Percentiles rank a stretch among this genome's conserved stretches.
Conservation (phyloP, 2,329 filamentous ascomycete species). For the Stagonosporopsis chrysanthemi region DNA sequence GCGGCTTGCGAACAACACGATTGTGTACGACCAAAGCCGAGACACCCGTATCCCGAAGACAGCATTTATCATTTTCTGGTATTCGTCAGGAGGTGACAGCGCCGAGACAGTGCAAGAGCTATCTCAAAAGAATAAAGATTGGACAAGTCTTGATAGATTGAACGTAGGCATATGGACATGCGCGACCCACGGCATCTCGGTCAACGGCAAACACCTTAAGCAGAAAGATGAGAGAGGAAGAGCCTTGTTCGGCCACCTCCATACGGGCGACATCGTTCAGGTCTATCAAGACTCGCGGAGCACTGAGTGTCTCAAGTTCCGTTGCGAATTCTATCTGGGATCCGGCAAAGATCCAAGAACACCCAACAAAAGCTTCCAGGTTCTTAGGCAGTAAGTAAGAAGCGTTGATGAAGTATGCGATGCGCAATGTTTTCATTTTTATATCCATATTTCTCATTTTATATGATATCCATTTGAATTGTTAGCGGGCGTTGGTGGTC, state of each 20-base stretch:
- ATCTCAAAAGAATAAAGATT: conserved; percentile 59
- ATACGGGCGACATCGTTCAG: conserved; percentile 78
- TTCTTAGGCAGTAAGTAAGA: conserved; percentile 6
- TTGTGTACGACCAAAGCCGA: conserved; percentile 66
- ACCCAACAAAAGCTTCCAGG: conserved; percentile 36
- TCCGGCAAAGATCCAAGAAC: conserved; percentile 41
- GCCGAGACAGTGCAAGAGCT: conserved; percentile 64
- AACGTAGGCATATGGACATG: conserved; percentile 81
- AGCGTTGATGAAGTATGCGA: neutral
- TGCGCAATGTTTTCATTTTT: neutral
- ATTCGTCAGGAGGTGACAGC: conserved; percentile 70
- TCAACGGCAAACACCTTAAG: conserved; percentile 76
- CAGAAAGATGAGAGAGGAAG: conserved; percentile 61
- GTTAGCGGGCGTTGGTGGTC: conserved; percentile 15
- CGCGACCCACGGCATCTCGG: conserved; percentile 74
- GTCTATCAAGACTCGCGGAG: conserved; percentile 66
- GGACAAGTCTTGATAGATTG: conserved; percentile 61
- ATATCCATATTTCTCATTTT: neutral
- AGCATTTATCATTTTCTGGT: conserved; percentile 74
- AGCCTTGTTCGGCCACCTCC: conserved; percentile 69
- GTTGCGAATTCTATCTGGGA: conserved; percentile 54
- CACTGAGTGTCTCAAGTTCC: conserved; percentile 50
- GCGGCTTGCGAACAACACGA: conserved; percentile 71
- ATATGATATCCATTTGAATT: conserved; percentile 16
- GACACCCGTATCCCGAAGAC: conserved; percentile 82